Conservation (phyloP, 1,284 basidiomycete genomes). For the Neotropicomus parvogracilis region DNA sequence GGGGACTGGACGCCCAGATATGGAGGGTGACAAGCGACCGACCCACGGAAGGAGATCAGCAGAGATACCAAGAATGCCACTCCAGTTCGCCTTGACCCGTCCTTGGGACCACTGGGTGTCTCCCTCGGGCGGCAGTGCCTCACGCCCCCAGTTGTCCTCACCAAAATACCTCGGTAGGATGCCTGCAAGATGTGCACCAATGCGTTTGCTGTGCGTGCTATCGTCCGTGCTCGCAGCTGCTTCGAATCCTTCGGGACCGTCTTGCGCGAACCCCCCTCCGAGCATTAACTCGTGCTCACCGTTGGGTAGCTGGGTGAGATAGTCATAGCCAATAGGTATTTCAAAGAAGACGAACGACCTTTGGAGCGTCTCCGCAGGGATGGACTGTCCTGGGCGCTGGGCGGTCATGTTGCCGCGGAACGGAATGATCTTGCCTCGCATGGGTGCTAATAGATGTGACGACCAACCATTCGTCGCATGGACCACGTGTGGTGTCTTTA, state of each 20-base stretch:
- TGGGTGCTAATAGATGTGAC: slow-evolving; percentile 44
- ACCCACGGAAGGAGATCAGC: slow-evolving; percentile 46
- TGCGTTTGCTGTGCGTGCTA: slow-evolving; percentile 32
- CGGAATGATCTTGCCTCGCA: slow-evolving; percentile 47
- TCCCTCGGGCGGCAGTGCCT: slow-evolving; percentile 23
- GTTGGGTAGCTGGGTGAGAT: slow-evolving; percentile 47
- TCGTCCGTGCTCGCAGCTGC: slow-evolving; percentile 47
- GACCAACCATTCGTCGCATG: slow-evolving; percentile 63
- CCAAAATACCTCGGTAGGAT: slow-evolving; percentile 46
- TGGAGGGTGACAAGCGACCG: slow-evolving; percentile 38
- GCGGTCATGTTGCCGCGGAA: slow-evolving; percentile 49
- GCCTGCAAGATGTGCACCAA: slow-evolving; percentile 39
- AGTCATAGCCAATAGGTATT: slow-evolving; percentile 44
- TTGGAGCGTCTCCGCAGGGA: slow-evolving; percentile 29
- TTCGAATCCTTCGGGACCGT: slow-evolving; percentile 32
- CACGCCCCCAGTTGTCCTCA: slow-evolving; percentile 38
- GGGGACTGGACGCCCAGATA: slow-evolving; percentile 35
- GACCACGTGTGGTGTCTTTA: slow-evolving; percentile 45
- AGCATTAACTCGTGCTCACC: slow-evolving; percentile 46
- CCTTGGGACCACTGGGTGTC: slow-evolving; percentile 35
- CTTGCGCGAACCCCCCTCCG: slow-evolving; percentile 44
- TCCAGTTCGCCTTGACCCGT: slow-evolving; percentile 47
- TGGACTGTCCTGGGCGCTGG: slow-evolving; percentile 42
- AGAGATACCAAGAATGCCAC: slow-evolving; percentile 50
- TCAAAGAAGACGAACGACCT: slow-evolving; percentile 44